These are phyloP conservation scores for Xylariales sp. DNA, from an alignment of 2,329 filamentous ascomycete genomes.

Conservation along the genomic window DNA sequence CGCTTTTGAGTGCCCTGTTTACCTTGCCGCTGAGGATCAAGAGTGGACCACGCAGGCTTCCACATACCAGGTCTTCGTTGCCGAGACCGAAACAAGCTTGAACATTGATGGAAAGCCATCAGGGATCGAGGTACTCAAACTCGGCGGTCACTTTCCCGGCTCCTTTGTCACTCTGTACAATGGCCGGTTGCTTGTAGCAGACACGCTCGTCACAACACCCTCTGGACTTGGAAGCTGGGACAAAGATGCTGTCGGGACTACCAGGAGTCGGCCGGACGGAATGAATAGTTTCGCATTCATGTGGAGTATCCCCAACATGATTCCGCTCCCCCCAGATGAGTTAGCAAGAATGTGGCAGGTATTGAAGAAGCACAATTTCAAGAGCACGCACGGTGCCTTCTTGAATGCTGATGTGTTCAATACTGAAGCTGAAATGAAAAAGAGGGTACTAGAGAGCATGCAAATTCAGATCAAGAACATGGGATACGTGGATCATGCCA, in stretches of 20 bases:
- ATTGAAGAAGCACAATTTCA: conserved; percentile 57
- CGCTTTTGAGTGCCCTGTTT: conserved; percentile 66
- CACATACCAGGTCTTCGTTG: conserved; percentile 42
- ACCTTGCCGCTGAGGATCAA: conserved; percentile 60
- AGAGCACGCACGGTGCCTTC: conserved; percentile 65
- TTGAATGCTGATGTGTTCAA: conserved; percentile 56
- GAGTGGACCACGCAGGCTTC: conserved; percentile 54
- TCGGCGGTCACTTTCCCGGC: conserved; percentile 77
- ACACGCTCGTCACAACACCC: conserved; percentile 71
- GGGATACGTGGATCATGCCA: conserved; percentile 37
- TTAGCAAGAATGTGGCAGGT: conserved; percentile 68
- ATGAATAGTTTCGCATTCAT: conserved; percentile 63
- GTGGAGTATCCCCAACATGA: conserved; percentile 74
- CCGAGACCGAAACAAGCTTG: conserved; percentile 35
- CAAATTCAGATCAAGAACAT: conserved; percentile 61
- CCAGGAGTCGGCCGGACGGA: conserved; percentile 32
- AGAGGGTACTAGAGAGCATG: conserved; percentile 68
- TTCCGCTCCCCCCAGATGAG: conserved; percentile 62
- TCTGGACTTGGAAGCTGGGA: conserved; percentile 46
- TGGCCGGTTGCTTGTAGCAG: conserved; percentile 64
- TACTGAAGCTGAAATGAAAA: conserved; percentile 47
- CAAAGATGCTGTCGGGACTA: conserved; percentile 32
- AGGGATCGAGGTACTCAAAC: conserved; percentile 60
- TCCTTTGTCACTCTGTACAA: conserved; percentile 63
- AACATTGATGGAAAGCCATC: conserved; percentile 22